A percentile compares a stretch with the other conserved stretches of the same genome.
These are phyloP conservation scores for Mycena capillaripes DNA, from an alignment of 768 basidiomycete genomes.

Conservation along the genomic window DNA sequence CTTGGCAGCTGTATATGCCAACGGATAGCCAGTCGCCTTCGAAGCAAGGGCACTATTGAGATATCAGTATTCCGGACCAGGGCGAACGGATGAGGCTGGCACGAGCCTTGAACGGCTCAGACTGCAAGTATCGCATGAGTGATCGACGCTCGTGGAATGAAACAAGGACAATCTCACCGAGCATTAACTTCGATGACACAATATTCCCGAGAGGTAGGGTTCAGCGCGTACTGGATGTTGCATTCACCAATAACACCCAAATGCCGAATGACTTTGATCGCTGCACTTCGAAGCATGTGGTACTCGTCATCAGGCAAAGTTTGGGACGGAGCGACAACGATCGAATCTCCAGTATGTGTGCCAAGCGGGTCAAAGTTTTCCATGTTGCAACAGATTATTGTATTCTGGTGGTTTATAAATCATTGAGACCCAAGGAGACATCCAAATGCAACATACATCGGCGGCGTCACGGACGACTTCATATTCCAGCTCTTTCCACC, in stretches of 20 bases:
- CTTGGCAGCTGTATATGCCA: conserved; percentile 99
- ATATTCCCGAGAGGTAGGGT: conserved; percentile 93
- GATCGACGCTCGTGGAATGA: not conserved
- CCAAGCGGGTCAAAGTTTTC: conserved; percentile 99
- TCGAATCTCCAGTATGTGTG: conserved; percentile 99
- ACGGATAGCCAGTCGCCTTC: conserved; percentile 98
- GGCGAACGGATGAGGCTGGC: not conserved
- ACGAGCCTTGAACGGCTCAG: conserved; percentile 85
- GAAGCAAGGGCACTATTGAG: conserved; percentile 88
- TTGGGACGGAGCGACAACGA: conserved; percentile 98
- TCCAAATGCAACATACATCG: conserved; percentile 73
- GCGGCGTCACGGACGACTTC: conserved; percentile 99
- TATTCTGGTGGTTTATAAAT: conserved; percentile 72
- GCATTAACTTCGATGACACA: conserved; percentile 99
- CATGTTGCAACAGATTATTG: conserved; percentile 99
- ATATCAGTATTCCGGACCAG: conserved; percentile 29
- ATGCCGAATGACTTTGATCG: conserved; percentile 95
- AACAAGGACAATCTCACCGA: conserved; percentile 63
- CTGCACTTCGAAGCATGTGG: conserved; percentile 98
- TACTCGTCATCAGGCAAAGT: conserved; percentile 98
- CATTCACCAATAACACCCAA: conserved; percentile 95
- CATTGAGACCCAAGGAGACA: conserved; percentile 19
- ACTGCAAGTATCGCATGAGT: conserved; percentile 47
- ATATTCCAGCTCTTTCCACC: conserved; percentile 99
- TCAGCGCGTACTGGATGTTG: conserved; percentile 98